Base-by-base conservation (phyloP, 1,284 basidiomycete species). In the Gymnopus androsaceus region DNA sequence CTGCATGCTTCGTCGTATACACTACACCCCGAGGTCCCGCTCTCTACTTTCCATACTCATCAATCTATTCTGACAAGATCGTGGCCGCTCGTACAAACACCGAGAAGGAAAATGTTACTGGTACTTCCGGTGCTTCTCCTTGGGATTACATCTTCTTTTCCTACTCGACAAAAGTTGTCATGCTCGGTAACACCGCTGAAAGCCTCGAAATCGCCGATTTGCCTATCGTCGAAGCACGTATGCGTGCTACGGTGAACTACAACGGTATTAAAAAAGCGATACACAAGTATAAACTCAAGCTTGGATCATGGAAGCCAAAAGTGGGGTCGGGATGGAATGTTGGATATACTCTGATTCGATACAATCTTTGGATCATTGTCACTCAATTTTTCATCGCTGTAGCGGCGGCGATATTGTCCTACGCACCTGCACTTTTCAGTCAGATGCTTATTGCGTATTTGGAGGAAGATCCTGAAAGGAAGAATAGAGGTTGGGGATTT, bases 171-270 rank as follows among this genome's bases (percentile, higher is more conserved):
- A 86, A 87, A 60, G 90, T 95, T 6, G 84, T 95, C 56, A 85
- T 86, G 81, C 84, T 92, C 42, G 92, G 92, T 3, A 85, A 92
- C 68, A 78, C 77, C 7, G 77, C 87, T 3, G 78, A 82, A 57
- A 87, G 83, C 54, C 80, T 95, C 56, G 90, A 95, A 64, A 91
- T 94, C 21, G 90, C 85, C 60, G 92, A 95, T 68, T 73, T 95
- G 41, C 93, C 93, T 1, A 84, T 95, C 52, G 78, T 94, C 7
- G 83, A 87, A 0, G 82, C 78, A 0, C 69, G 81, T 61, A 87
- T 93, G 82, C 87, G 92, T 52, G 80, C 87, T 0, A 79, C 85
- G 2, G 68, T 69, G 59, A 79, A 85, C 42, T 87, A 79, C 59
- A 57, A 75, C n/a, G 62, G 60, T 15, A 84, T 85, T 80, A 76